Evolutionary conservation across 2,329 filamentous ascomycete genomes (phyloP).

Genomic region (Ophiostoma pallidulum): DNA sequence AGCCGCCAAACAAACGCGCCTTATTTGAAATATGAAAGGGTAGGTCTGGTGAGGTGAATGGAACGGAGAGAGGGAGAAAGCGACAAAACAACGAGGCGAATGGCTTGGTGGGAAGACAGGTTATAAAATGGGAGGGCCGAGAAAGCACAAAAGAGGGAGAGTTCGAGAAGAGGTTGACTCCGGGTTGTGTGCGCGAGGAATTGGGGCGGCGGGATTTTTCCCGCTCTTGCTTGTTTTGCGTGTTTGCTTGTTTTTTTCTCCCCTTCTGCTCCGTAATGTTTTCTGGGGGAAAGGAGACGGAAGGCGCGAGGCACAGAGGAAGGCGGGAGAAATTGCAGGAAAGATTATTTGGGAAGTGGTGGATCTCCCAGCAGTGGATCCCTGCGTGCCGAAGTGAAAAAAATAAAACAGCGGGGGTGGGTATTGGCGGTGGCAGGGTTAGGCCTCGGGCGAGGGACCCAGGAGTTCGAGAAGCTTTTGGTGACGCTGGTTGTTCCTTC

Average conservation of each 20-base stretch:
- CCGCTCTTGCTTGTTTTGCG: neutral
- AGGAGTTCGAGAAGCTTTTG: neutral
- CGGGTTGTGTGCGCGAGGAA: constrained; percentile 1
- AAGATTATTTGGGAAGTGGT: constrained; percentile 10
- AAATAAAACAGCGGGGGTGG: neutral
- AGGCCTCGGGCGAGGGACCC: neutral
- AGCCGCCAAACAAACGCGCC: constrained; percentile 92
- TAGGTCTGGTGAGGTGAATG: constrained; percentile 7
- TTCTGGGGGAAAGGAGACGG: constrained; percentile 2
- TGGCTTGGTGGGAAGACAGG: neutral
- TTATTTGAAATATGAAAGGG: constrained; percentile 19
- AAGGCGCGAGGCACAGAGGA: constrained; percentile 1
- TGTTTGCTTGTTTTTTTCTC: constrained; percentile 3
- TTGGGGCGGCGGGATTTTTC: constrained; percentile 5
- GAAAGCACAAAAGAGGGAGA: neutral
- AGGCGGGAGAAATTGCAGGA: constrained; percentile 16
- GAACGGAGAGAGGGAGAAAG: constrained; percentile 6
- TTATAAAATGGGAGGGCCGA: neutral
- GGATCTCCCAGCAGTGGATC: constrained; percentile 2
- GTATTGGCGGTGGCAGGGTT: neutral
- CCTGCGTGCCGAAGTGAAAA: constrained; percentile 4
- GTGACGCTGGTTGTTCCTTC: constrained; percentile 5
- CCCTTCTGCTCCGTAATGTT: too few species aligned
- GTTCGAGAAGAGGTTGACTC: neutral
- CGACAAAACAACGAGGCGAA: neutral